phyloP scores from a whole-genome alignment of 1,284 basidiomycete genomes.

The Cutaneotrichosporon mucoides region DNA sequence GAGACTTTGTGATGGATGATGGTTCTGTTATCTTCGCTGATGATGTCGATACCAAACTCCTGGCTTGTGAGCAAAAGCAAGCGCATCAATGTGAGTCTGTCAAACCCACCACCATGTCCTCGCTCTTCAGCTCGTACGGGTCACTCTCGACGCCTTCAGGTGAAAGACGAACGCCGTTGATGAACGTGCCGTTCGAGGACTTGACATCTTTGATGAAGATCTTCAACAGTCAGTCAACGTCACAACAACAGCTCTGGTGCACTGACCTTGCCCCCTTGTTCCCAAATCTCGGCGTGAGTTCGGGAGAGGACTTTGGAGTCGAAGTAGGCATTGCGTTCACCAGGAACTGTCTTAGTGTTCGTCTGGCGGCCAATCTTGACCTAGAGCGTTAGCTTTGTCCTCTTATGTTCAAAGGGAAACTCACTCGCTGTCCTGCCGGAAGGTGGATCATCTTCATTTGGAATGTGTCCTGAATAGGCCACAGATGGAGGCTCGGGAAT shows the following conservation, averaged over 20 bases:
- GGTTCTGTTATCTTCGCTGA: slow-evolving; percentile 96
- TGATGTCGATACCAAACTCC: slow-evolving; percentile 99
- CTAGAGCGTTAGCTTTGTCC: slow-evolving; percentile 20
- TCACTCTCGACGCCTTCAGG: slow-evolving; percentile 88
- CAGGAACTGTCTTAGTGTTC: slow-evolving; percentile 91
- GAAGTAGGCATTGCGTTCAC: slow-evolving; percentile 93
- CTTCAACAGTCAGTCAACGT: slow-evolving; percentile 49
- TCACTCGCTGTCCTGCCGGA: slow-evolving; percentile 50
- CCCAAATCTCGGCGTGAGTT: slow-evolving; percentile 98
- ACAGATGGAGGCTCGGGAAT: slow-evolving; percentile 68
- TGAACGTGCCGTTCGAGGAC: slow-evolving; percentile 97
- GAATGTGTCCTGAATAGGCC: slow-evolving; percentile 94
- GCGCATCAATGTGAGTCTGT: not conserved
- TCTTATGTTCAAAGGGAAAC: not conserved
- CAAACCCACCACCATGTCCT: slow-evolving; percentile 74
- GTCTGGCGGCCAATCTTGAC: slow-evolving; percentile 97
- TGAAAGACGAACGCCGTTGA: slow-evolving; percentile 90
- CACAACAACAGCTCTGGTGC: not conserved
- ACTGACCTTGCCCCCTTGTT: slow-evolving; percentile 75
- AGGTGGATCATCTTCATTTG: slow-evolving; percentile 93
- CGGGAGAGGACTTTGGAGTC: slow-evolving; percentile 94
- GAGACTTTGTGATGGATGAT: slow-evolving; percentile 98
- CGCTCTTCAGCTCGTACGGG: slow-evolving; percentile 87
- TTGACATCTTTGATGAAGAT: slow-evolving; percentile 99
- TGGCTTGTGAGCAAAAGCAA: slow-evolving; percentile 35